Evolutionary conservation across 495 filamentous ascomycete species (phyloP).

Genomic region (Talaromyces proteolyticus): DNA sequence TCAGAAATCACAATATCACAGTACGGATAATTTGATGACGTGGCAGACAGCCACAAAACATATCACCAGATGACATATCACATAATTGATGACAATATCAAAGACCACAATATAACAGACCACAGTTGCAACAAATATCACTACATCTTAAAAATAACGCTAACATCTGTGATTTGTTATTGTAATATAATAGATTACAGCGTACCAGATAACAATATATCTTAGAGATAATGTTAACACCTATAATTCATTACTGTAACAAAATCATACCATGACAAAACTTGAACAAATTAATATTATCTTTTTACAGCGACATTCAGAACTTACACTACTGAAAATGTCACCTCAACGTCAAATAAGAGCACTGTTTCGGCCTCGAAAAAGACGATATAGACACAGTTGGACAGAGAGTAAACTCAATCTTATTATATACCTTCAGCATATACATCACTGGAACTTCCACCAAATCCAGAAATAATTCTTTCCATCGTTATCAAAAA

Average conservation of each 20-base stretch:
- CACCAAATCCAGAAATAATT: slow-evolving; percentile 7
- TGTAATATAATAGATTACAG: neutral
- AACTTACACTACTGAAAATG: neutral
- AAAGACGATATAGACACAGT: neutral
- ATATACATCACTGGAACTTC: slow-evolving; percentile 6
- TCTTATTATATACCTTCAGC: slow-evolving; percentile 5
- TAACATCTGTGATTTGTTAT: too few species aligned
- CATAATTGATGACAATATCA: too few species aligned
- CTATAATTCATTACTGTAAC: neutral
- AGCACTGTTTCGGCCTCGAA: neutral
- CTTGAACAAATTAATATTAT: neutral
- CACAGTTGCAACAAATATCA: too few species aligned
- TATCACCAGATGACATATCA: neutral
- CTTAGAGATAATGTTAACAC: neutral
- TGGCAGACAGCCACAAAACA: neutral
- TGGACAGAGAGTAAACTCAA: slow-evolving; percentile 8
- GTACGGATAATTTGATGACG: neutral
- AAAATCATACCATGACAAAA: neutral
- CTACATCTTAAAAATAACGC: too few species aligned
- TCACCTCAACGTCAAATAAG: neutral
- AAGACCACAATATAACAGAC: too few species aligned
- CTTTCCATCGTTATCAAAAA: slow-evolving; percentile 7
- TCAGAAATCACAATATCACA: neutral
- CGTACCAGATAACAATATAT: neutral
- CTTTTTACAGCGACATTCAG: neutral